phyloP scores from a whole-genome alignment of 2,329 filamentous ascomycete species.

The Xylariaceae sp. region DNA sequence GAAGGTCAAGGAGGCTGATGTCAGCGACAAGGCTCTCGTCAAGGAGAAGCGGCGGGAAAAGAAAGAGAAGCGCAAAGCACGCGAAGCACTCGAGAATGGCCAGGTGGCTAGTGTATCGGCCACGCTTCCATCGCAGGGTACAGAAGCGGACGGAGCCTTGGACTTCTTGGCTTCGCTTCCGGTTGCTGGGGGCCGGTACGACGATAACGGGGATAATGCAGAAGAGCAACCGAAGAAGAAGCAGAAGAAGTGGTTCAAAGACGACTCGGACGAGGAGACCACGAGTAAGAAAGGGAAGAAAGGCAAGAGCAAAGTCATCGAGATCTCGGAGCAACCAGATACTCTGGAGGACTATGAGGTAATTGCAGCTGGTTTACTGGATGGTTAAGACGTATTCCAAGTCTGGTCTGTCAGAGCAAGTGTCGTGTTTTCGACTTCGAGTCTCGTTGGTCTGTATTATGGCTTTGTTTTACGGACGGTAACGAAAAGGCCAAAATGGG shows the following conservation, averaged over 20 bases:
- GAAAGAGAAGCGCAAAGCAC: constrained; percentile 66
- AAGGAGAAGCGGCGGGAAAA: constrained; percentile 77
- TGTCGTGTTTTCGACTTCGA: background rate
- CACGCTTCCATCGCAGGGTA: constrained; percentile 35
- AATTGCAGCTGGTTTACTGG: constrained; percentile 68
- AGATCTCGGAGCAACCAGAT: constrained; percentile 65
- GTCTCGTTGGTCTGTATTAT: background rate
- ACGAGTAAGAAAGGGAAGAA: constrained; percentile 41
- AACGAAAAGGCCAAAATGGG: background rate
- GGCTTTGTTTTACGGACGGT: background rate
- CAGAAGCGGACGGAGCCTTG: constrained; percentile 42
- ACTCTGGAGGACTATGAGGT: constrained; percentile 77
- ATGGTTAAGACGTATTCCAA: constrained; percentile 25
- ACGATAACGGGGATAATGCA: constrained; percentile 36
- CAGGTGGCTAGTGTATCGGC: constrained; percentile 21
- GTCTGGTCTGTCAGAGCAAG: too few species aligned
- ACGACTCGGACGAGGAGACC: constrained; percentile 49
- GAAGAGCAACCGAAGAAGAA: constrained; percentile 50
- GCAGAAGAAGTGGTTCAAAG: constrained; percentile 76
- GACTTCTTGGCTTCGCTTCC: constrained; percentile 58
- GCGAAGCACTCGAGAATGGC: constrained; percentile 51
- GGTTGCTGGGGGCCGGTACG: constrained; percentile 35
- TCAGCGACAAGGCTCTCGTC: constrained; percentile 75
- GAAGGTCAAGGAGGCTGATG: constrained; percentile 70
- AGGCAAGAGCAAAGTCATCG: constrained; percentile 53